phyloP scores from a whole-genome alignment of 2,329 filamentous ascomycete genomes.

The Alternaria alternata region DNA sequence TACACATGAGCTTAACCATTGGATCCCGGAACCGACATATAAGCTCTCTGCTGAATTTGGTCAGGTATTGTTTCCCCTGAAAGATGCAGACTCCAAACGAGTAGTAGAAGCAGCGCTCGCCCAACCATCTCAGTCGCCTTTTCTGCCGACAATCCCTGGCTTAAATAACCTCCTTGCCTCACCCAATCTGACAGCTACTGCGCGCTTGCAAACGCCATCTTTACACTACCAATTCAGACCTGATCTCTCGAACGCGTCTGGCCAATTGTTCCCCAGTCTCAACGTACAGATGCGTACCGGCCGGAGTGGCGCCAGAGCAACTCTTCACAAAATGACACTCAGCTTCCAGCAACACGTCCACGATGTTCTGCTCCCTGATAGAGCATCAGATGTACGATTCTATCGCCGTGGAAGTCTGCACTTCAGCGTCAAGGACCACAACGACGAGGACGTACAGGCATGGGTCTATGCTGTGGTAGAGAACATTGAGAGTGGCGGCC shows the following conservation, averaged over 20 bases:
- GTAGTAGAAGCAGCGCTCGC: not conserved
- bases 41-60: slow-evolving; percentile 34
- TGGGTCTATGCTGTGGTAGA: slow-evolving; percentile 29
- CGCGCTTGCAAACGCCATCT: slow-evolving; percentile 18
- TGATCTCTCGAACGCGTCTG: slow-evolving; percentile 20
- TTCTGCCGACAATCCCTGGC: slow-evolving; percentile 31
- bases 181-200: slow-evolving; percentile 13
- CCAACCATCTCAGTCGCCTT: slow-evolving; percentile 17
- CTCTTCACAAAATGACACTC: slow-evolving; percentile 32
- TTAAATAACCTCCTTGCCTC: slow-evolving; percentile 32
- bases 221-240: slow-evolving; percentile 39
- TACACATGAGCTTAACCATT: slow-evolving; percentile 18
- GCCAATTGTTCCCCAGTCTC: slow-evolving; percentile 35
- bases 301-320: slow-evolving; percentile 16
- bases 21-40: slow-evolving; percentile 24
- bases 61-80: slow-evolving; percentile 34
- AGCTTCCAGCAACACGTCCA: slow-evolving; percentile 32
- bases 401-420: slow-evolving; percentile 23
- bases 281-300: slow-evolving; percentile 32
- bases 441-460: slow-evolving; percentile 22
- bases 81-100: slow-evolving; percentile 6
- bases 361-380: slow-evolving; percentile 43
- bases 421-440: slow-evolving; percentile 14
- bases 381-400: slow-evolving; percentile 43
- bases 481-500: slow-evolving; percentile 39